Evolutionary conservation across 306 rosid genomes (phyloP), one percentile per base, ranked within the genome.

Genomic region (Boehmeria nivea): DNA sequence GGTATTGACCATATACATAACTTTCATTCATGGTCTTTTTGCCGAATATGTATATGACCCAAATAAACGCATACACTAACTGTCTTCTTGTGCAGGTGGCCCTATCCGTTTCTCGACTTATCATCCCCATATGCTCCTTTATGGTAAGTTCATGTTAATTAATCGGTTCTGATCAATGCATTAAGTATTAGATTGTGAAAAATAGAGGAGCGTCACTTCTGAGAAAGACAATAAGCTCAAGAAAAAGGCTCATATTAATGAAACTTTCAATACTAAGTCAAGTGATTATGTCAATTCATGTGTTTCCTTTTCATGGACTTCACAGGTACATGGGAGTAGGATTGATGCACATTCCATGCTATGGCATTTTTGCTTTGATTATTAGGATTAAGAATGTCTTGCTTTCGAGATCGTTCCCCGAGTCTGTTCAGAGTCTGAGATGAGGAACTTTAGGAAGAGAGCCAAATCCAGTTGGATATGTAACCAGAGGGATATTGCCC

Each of bases 51-150:
- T 4, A 33, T 33, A 33, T 33, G 16, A 40, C 13, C 4, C 16
- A 10, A 11, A 40, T 40, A 40, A 15, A 2, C 3, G 8, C 3
- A 40, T 40, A 40, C 44, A 9, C 16, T 40, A 10, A 15, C 8
- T 40, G 4, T 40, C 8, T 3, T 26, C 34, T 59, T 23, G 42
- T 54, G 15, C 74, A 91, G 99, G 96, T 91, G 99, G 99, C 99
- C 99, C 14, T 91, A 91, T 63, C 83, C 94, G 42, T 87, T 91
- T 76, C 93, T 87, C 46, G 95, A 87, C 44, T 53, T 91, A 71
- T 69, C 96, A 69, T 76, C 86, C 57, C 69, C 78, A 2, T 81
- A 60, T 59, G 87, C 96, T n/a, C 96, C 99, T 51, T 51, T 87
- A 56, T 87, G 95, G 96, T 91, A 83, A 38, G 87, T 53, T 44